A percentile compares a stretch with the other conserved stretches of the same genome.
Conservation (phyloP, 2,329 filamentous ascomycete genomes). For the Neofusicoccum laricinum region DNA sequence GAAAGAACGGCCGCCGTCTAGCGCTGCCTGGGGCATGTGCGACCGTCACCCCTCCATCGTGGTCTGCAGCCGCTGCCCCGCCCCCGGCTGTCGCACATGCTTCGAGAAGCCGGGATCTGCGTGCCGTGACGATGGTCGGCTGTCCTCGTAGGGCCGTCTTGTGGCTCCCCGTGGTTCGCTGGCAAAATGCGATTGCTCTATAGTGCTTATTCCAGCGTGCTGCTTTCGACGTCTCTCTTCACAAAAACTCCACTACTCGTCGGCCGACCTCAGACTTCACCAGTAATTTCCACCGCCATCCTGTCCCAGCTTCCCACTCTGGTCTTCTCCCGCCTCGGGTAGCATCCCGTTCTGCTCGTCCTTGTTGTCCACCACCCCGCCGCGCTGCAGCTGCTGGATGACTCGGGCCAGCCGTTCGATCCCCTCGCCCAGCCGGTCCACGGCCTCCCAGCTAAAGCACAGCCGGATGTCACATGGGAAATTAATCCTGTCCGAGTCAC, state of each 20-base stretch:
- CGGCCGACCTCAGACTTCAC: slow-evolving; percentile 21
- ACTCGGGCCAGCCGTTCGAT: slow-evolving; percentile 60
- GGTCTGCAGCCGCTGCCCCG: neutral
- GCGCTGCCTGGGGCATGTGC: neutral
- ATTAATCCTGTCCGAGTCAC: slow-evolving; percentile 45
- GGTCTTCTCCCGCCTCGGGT: slow-evolving; percentile 15
- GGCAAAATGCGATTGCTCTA: slow-evolving; percentile 1
- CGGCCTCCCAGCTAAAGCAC: slow-evolving; percentile 69
- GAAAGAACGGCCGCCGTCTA: neutral
- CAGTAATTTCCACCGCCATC: slow-evolving; percentile 27
- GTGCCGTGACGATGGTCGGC: neutral
- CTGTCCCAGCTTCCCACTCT: slow-evolving; percentile 13
- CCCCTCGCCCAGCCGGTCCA: slow-evolving; percentile 64
- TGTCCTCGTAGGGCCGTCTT: neutral
- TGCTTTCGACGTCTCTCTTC: slow-evolving; percentile 7
- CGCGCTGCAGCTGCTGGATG: slow-evolving; percentile 38
- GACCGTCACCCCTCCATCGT: neutral
- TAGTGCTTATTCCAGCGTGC: slow-evolving; percentile 16
- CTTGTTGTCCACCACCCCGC: neutral
- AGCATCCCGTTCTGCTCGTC: slow-evolving; percentile 16
- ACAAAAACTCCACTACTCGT: slow-evolving; percentile 2
- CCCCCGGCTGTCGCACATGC: slow-evolving; percentile 7
- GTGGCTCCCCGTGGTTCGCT: neutral
- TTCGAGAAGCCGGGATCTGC: slow-evolving; percentile 15
- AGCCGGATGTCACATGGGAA: slow-evolving; percentile 63